Evolutionary conservation across 2,329 filamentous ascomycete species (phyloP).

Genomic region (Pseudogymnoascus sp.): DNA sequence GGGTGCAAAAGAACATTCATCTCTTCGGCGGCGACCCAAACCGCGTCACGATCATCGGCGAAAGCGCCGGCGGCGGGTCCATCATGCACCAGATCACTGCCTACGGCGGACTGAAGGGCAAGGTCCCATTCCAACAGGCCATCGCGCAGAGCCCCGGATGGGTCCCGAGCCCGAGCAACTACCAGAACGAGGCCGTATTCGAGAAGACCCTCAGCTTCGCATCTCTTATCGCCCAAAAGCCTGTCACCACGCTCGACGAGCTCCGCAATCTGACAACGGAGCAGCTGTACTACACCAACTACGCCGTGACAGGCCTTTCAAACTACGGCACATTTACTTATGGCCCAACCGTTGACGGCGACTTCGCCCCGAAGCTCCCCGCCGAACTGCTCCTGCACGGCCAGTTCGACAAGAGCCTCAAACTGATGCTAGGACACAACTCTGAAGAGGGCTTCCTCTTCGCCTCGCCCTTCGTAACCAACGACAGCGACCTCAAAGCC

Average conservation of each 20-base stretch:
- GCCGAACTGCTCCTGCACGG: conserved; percentile 35
- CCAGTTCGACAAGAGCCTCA: conserved; percentile 35
- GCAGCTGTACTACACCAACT: conserved; percentile 15
- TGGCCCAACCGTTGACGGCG: conserved; percentile 39
- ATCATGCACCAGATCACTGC: conserved; percentile 42
- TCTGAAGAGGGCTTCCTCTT: conserved; percentile 33
- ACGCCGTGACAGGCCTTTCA: conserved; percentile 8
- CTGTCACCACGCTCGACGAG: conserved; percentile 13
- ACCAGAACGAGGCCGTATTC: conserved; percentile 9
- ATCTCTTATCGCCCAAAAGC: conserved; percentile 6
- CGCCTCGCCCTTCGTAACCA: conserved; percentile 26
- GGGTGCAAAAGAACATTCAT: conserved; percentile 46
- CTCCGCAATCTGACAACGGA: conserved; percentile 13
- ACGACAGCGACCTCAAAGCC: conserved; percentile 11
- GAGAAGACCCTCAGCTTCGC: conserved; percentile 5
- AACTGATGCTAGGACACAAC: conserved; percentile 38
- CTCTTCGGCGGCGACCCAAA: conserved; percentile 45
- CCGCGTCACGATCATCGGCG: conserved; percentile 41
- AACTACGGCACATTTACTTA: conserved; percentile 22
- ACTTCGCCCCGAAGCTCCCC: conserved; percentile 38
- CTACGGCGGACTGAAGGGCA: conserved; percentile 34
- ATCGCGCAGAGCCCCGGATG: conserved; percentile 16
- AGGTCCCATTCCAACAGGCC: conserved; percentile 30
- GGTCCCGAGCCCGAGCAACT: conserved; percentile 8
- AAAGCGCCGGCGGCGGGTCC: conserved; percentile 42